Evolutionary conservation across 352 stramenopile species (phyloP).

Genomic region (Globisporangium solare): DNA sequence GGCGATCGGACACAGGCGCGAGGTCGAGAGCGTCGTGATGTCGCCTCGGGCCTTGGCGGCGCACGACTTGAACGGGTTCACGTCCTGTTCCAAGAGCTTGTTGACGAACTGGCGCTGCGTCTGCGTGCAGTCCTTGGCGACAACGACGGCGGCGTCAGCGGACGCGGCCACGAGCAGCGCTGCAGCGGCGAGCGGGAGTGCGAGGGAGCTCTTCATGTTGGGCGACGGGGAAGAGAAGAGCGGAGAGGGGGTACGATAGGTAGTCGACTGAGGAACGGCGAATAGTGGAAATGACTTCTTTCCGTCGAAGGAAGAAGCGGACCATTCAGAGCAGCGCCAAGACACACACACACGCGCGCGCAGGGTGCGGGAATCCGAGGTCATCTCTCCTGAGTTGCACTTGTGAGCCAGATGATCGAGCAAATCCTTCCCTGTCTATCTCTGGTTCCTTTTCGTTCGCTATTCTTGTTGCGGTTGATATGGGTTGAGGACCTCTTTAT

Average conservation of each 20-base stretch:
- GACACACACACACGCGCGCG: no score
- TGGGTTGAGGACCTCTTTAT: no score
- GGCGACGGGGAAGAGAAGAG: no score
- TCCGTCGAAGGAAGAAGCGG: constrained; percentile 7
- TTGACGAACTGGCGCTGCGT: constrained; percentile 46
- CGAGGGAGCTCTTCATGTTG: constrained; percentile 34
- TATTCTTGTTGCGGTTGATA: no score
- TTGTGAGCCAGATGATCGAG: background rate
- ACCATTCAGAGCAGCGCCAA: background rate
- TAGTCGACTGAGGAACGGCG: constrained; percentile 2
- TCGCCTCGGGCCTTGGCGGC: constrained; percentile 42
- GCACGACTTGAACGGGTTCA: constrained; percentile 52
- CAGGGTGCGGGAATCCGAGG: constrained; percentile 5
- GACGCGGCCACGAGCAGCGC: constrained; percentile 15
- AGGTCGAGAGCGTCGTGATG: constrained; percentile 46
- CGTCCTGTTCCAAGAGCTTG: constrained; percentile 53
- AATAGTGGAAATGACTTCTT: constrained; percentile 13
- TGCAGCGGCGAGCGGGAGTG: constrained; percentile 11
- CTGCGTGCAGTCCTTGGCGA: constrained; percentile 49
- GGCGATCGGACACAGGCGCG: constrained; percentile 41
- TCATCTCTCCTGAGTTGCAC: constrained; percentile 21
- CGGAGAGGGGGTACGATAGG: background rate
- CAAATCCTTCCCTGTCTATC: background rate
- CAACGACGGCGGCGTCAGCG: constrained; percentile 7
- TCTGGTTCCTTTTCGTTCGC: no score